These are phyloP conservation scores for Fusarium chlamydosporum DNA, from an alignment of 2,329 filamentous ascomycete genomes.

Conservation along the genomic window DNA sequence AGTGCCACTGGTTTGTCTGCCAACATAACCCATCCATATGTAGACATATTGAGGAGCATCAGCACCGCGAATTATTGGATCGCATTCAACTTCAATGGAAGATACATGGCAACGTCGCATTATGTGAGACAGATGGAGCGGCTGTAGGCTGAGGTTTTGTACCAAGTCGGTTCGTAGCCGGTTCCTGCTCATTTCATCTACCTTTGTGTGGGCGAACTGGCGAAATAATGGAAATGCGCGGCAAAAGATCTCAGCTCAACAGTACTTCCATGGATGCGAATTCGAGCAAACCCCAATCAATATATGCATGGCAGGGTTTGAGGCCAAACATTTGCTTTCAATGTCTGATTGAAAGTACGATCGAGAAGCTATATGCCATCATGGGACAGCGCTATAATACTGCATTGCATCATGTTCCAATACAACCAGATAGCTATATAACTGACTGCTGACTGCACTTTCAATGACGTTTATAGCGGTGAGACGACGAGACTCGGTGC, in stretches of 20 bases:
- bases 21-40: not conserved
- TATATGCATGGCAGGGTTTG: too few species aligned
- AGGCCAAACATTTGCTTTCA: not conserved
- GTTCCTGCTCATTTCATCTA: too few species aligned
- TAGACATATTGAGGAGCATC: too few species aligned
- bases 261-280: not conserved
- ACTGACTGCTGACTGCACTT: not conserved
- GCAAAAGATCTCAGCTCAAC: not conserved
- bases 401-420: not conserved
- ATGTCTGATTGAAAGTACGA: not conserved
- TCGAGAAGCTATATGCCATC: not conserved
- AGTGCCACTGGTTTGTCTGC: not conserved
- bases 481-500: not conserved
- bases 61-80: too few species aligned
- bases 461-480: not conserved
- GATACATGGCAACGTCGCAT: too few species aligned
- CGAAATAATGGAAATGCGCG: too few species aligned
- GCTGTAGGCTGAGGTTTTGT: too few species aligned
- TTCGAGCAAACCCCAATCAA: not conserved
- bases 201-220: too few species aligned
- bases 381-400: not conserved
- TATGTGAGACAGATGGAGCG: too few species aligned
- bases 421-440: not conserved
- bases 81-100: too few species aligned
- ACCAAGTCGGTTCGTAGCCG: too few species aligned